These are phyloP conservation scores for Periconia digitata DNA, from an alignment of 2,329 filamentous ascomycete genomes.

Conservation along the genomic window DNA sequence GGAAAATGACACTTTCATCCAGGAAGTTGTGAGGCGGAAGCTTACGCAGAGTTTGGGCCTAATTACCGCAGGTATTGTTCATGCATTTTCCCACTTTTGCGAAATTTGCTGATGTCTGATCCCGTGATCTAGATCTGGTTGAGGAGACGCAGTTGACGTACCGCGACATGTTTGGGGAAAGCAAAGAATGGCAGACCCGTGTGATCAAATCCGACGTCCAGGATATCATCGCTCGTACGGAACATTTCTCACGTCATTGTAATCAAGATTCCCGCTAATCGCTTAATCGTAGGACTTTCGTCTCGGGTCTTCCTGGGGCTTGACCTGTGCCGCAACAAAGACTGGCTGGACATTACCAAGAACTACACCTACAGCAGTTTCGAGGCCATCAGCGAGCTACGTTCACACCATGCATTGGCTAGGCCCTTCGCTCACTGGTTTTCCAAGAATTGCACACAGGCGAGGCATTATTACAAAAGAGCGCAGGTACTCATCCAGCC, in stretches of 20 bases:
- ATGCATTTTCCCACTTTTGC: neutral
- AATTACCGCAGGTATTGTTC: neutral
- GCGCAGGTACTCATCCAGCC: conserved; percentile 36
- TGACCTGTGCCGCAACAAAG: conserved; percentile 38
- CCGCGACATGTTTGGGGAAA: neutral
- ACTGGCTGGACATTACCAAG: conserved; percentile 41
- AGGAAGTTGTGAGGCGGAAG: neutral
- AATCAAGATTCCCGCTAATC: neutral
- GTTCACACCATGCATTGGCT: conserved; percentile 36
- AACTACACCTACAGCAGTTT: conserved; percentile 29
- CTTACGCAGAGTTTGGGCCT: neutral
- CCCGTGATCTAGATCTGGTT: neutral
- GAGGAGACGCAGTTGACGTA: conserved; percentile 1
- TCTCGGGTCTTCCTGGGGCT: conserved; percentile 37
- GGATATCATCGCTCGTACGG: neutral
- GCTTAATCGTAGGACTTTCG: neutral
- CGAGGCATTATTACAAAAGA: conserved; percentile 32
- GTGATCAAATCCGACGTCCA: neutral
- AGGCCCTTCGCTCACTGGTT: conserved; percentile 28
- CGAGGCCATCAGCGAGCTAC: conserved; percentile 4
- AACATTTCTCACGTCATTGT: neutral
- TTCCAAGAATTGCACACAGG: conserved; percentile 16
- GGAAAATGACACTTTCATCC: neutral
- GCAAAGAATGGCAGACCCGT: neutral
- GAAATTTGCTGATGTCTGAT: neutral